These are phyloP conservation scores for Dictyostelium brefeldianum DNA, from an alignment of 78 protist genomes.

Conservation along the genomic window DNA sequence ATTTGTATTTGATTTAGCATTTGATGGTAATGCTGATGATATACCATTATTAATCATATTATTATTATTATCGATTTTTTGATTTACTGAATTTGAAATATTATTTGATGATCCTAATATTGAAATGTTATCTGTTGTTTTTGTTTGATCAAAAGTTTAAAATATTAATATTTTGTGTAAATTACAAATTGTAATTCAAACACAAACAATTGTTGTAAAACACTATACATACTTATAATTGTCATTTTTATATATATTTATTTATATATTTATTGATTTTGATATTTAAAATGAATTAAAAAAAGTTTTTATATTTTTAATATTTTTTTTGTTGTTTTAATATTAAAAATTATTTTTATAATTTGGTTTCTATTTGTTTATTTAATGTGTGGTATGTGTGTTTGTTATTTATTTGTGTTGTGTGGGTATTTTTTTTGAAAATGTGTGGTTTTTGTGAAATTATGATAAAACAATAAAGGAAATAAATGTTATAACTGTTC, in stretches of 20 bases:
- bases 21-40: not conserved
- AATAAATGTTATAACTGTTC: not conserved
- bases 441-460: conserved; percentile 13
- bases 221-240: not conserved
- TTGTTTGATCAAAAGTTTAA: not conserved
- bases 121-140: not conserved
- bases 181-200: too few relatives aligned
- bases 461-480: not conserved
- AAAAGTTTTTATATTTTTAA: too few relatives aligned
- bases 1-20: not conserved
- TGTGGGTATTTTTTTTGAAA: not conserved
- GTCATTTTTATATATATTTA: not conserved
- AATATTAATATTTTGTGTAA: too few relatives aligned
- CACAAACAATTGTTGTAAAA: too few relatives aligned
- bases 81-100: not conserved
- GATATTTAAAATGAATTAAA: not conserved
- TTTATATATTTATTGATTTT: not conserved
- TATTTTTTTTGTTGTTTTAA: not conserved
- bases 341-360: not conserved
- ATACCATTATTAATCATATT: not conserved
- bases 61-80: not conserved
- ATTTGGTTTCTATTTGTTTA: not conserved
- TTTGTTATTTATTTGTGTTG: not conserved
- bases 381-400: not conserved
- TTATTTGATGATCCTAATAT: not conserved